Percentiles rank a stretch among this genome's conserved stretches.
Evolutionary conservation across 257 asterid species (phyloP).

Genomic region (Paraleonurus japonicus): DNA sequence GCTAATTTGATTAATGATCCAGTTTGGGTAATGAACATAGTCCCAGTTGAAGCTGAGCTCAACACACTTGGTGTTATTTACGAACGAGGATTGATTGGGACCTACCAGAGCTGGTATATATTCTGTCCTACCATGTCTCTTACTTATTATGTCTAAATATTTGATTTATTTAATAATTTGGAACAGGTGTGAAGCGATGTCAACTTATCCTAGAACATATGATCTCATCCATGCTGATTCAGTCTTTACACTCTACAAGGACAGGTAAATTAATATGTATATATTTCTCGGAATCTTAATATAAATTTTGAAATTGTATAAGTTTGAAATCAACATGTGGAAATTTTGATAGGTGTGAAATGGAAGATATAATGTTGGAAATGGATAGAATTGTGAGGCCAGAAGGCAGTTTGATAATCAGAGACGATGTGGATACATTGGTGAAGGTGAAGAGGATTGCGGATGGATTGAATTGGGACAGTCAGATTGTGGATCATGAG

Average conservation of each 20-base stretch:
- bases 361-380: constrained; percentile 72
- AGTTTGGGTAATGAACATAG: constrained; percentile 85
- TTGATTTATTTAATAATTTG: neutral
- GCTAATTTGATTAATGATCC: constrained; percentile 58
- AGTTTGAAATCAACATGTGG: neutral
- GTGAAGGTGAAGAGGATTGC: constrained; percentile 67
- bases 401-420: constrained; percentile 74
- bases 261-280: constrained; percentile 36
- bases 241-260: constrained; percentile 61
- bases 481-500: constrained; percentile 81
- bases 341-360: constrained; percentile 54
- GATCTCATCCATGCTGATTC: constrained; percentile 87
- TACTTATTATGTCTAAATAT: neutral
- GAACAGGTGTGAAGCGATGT: constrained; percentile 94
- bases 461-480: constrained; percentile 75
- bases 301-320: too few species aligned
- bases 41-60: constrained; percentile 62
- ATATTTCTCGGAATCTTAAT: neutral
- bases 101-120: constrained; percentile 76
- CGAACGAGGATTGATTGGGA: constrained; percentile 85
- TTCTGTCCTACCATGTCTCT: neutral
- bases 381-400: constrained; percentile 82
- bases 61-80: constrained; percentile 71
- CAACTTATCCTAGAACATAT: constrained; percentile 87
- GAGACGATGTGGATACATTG: constrained; percentile 69